Percentiles rank a stretch among this genome's conserved stretches.
phyloP scores from a whole-genome alignment of 495 filamentous ascomycete species.

The Penicillium parvum region DNA sequence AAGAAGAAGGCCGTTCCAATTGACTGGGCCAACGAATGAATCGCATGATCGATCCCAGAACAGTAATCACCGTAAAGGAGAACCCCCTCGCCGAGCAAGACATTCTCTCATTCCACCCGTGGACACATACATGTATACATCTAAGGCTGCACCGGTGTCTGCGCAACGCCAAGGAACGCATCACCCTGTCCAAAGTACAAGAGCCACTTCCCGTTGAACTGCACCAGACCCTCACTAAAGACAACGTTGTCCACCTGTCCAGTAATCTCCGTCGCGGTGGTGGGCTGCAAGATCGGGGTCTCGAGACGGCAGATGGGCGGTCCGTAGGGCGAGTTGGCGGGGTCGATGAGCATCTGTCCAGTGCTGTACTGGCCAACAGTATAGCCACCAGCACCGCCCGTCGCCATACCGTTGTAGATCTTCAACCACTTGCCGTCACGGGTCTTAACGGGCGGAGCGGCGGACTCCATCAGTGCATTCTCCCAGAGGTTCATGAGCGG shows the following conservation, averaged over 20 bases:
- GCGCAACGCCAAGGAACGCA: not conserved
- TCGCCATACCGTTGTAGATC: constrained; percentile 19
- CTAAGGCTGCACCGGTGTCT: not conserved
- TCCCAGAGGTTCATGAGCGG: constrained; percentile 15
- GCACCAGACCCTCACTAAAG: constrained; percentile 6
- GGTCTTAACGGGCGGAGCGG: constrained; percentile 14
- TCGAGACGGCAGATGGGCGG: constrained; percentile 11
- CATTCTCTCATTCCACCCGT: too few relatives aligned
- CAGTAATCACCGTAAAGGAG: too few relatives aligned
- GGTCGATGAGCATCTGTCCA: constrained; percentile 23
- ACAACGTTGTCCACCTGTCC: constrained; percentile 9
- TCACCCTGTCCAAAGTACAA: constrained; percentile 6
- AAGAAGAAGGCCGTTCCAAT: too few relatives aligned
- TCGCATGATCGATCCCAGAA: too few relatives aligned
- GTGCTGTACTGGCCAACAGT: constrained; percentile 13
- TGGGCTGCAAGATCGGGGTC: constrained; percentile 5
- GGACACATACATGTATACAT: too few relatives aligned
- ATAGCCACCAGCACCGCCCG: not conserved
- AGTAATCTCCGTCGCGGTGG: not conserved
- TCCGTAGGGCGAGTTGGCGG: constrained; percentile 5
- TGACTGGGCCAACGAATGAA: too few relatives aligned
- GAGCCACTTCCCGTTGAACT: constrained; percentile 7
- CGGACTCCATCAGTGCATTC: not conserved
- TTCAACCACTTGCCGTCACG: constrained; percentile 22
- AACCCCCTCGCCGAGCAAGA: too few relatives aligned